Percentiles rank a stretch among this genome's conserved stretches.
Evolutionary conservation across 345 rosid genomes (phyloP).

Genomic region (Toxicodendron radicans): DNA sequence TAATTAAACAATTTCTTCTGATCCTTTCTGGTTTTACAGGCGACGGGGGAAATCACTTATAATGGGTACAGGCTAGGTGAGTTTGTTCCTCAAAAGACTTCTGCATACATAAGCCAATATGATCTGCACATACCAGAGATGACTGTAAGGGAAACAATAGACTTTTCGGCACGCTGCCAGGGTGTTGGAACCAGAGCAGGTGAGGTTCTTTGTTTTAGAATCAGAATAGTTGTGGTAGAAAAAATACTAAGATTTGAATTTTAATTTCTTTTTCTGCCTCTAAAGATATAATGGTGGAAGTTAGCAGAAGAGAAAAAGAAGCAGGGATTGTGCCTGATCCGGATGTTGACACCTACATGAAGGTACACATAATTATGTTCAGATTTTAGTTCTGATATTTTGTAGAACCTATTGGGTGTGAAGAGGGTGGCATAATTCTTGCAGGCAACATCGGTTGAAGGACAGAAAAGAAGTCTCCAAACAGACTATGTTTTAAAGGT

Average conservation of each 20-base stretch:
- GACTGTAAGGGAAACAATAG: conserved; percentile 69
- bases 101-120: conserved; percentile 64
- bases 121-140: conserved; percentile 66
- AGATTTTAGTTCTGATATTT: neutral
- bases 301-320: conserved; percentile 57
- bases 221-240: neutral
- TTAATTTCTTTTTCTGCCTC: neutral
- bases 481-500: conserved; percentile 54
- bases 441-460: conserved; percentile 43
- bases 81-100: conserved; percentile 61
- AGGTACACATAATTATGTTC: conserved; percentile 32
- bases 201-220: neutral
- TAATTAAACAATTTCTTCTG: neutral
- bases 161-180: conserved; percentile 64
- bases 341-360: conserved; percentile 63
- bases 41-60: conserved; percentile 51
- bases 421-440: conserved; percentile 2
- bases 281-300: conserved; percentile 56
- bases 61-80: conserved; percentile 57
- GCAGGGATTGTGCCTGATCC: conserved; percentile 57
- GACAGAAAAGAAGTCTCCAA: conserved; percentile 39
- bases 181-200: conserved; percentile 55
- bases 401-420: neutral
- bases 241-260: neutral
- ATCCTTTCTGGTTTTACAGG: conserved; percentile 31